These are phyloP conservation scores for Ophiostoma triangulosporum DNA, from an alignment of 2,329 filamentous ascomycete genomes.

Conservation along the genomic window DNA sequence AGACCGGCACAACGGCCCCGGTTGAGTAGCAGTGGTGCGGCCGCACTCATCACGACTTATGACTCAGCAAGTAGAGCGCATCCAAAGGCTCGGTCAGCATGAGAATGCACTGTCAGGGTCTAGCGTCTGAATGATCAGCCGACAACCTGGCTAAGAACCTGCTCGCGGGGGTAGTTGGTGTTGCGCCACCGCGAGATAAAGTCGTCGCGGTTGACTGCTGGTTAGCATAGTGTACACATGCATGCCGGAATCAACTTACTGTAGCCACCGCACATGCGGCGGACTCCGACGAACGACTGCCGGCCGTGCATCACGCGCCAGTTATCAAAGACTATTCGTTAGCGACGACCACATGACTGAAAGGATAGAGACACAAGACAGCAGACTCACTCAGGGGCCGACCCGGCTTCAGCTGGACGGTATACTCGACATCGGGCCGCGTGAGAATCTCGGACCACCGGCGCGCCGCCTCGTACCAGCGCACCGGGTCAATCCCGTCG, in stretches of 20 bases:
- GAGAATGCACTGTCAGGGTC: not conserved
- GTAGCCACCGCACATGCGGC: slow-evolving; percentile 85
- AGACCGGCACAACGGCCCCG: too few species aligned
- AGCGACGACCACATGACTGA: not conserved
- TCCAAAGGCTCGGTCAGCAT: not conserved
- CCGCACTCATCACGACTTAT: too few species aligned
- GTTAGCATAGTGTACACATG: not conserved
- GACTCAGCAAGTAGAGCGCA: not conserved
- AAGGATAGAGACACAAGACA: too few species aligned
- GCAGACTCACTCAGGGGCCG: slow-evolving; percentile 51
- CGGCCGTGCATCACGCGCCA: slow-evolving; percentile 88
- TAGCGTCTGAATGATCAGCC: slow-evolving; percentile 10
- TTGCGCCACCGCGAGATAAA: slow-evolving; percentile 64
- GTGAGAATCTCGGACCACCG: slow-evolving; percentile 60
- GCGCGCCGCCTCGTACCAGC: slow-evolving; percentile 71
- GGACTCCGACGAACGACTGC: slow-evolving; percentile 65
- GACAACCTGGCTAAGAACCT: slow-evolving; percentile 26
- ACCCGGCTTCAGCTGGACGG: slow-evolving; percentile 71
- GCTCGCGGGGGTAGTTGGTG: slow-evolving; percentile 45
- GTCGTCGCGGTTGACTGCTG: slow-evolving; percentile 62
- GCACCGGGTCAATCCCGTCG: slow-evolving; percentile 27
- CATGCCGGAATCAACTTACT: slow-evolving; percentile 39
- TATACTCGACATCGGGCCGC: slow-evolving; percentile 53
- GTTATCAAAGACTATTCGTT: slow-evolving; percentile 69
- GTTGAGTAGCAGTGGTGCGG: too few species aligned